These are phyloP conservation scores for Marasmius tenuissimus DNA, from an alignment of 1,284 basidiomycete genomes.

Conservation along the genomic window DNA sequence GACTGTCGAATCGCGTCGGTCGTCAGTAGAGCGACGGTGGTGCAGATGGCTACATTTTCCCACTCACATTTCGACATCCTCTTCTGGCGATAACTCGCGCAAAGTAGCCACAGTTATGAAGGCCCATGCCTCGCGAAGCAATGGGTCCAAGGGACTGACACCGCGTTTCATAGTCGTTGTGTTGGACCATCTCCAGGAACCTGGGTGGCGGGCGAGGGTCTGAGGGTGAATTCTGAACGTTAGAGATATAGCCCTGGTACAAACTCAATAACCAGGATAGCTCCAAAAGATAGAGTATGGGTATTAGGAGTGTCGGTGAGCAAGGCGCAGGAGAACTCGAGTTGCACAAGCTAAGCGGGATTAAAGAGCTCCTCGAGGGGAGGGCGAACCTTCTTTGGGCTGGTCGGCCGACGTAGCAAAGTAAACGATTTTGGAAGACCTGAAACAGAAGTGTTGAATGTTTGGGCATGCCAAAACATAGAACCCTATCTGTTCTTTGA, in stretches of 20 bases:
- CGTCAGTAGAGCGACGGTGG: neutral
- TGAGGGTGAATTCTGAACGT: neutral
- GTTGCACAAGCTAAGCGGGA: too few relatives aligned
- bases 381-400: too few relatives aligned
- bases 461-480: too few relatives aligned
- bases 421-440: too few relatives aligned
- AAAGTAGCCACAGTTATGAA: conserved; percentile 1
- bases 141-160: neutral
- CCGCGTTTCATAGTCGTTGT: neutral
- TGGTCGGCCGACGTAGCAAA: too few relatives aligned
- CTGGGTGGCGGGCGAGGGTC: neutral
- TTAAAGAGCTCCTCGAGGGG: too few relatives aligned
- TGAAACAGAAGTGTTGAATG: too few relatives aligned
- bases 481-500: too few relatives aligned
- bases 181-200: neutral
- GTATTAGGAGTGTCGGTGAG: neutral
- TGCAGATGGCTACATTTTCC: neutral
- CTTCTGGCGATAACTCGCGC: neutral
- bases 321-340: neutral
- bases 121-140: neutral
- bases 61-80: neutral
- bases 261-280: neutral
- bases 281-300: too few relatives aligned
- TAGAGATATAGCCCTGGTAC: neutral
- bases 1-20: neutral